Evolutionary conservation across 192 early-diverging fungal genomes (phyloP), one percentile per base, ranked within the genome.

Genomic region (Diversispora epigaea): DNA sequence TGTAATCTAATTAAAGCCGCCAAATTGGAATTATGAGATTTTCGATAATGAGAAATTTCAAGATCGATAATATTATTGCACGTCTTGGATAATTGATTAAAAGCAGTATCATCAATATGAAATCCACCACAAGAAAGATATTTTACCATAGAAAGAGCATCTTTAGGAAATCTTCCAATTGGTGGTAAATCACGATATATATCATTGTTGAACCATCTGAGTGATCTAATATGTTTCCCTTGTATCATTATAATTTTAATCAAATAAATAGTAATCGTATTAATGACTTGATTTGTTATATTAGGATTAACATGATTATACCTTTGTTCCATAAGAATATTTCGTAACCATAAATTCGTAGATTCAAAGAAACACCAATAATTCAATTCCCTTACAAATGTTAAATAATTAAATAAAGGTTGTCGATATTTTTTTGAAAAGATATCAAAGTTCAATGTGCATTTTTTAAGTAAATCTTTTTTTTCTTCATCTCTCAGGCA

Each of bases 311-410:
- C 3, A 21, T 15, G 2, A 32, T 32, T 32, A 32, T 32, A 1
- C 25, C 25, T 32, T 32, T 32, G 25, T 32, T 32, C 2, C 25
- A 32, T 32, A 2, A n/a, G 9, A 32, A 61, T 11, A 2, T 11
- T 4, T 6, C 22, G 22, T 15, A 61, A 12, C 58, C 58, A 61
- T 25, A 25, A n/a, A 10, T 25, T 25, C 11, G 11, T 25, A 25
- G 21, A 61, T 4, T 12, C 21, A 25, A 25, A 25, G 3, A 61
- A 25, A 61, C 21, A 8, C 58, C 58, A 61, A 61, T 25, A 61
- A 61, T 61, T 22, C 4, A 61, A 61, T 61, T 61, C 58, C 3
- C 11, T 61, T 25, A 61, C 10, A 25, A 61, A 61, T 61, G 58
- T 14, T 14, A 12, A 22, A 25, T 61, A 61, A 61, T 8, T 4